Evolutionary conservation across 1,284 basidiomycete genomes (phyloP).

Genomic region (Golubevia pallescens): DNA sequence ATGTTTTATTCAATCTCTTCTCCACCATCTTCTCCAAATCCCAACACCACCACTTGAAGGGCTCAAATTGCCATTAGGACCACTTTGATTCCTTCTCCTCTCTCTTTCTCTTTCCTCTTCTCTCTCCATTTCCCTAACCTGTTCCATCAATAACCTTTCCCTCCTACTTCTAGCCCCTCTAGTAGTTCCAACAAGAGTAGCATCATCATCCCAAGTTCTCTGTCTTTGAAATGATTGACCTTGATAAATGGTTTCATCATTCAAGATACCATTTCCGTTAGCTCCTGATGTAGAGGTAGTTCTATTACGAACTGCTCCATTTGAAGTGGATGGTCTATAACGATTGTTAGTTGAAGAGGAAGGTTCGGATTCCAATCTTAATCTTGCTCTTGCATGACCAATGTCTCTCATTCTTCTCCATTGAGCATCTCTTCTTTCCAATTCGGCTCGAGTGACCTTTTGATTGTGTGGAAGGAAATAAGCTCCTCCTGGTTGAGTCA

Average conservation of each 20-base stretch:
- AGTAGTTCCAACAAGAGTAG: slow-evolving; percentile 31
- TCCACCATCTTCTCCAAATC: too few relatives aligned
- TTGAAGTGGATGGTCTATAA: neutral
- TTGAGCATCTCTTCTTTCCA: slow-evolving; percentile 38
- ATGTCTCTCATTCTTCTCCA: slow-evolving; percentile 40
- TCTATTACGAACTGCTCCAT: neutral
- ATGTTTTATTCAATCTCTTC: too few relatives aligned
- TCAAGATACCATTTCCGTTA: neutral
- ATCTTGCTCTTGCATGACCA: slow-evolving; percentile 31
- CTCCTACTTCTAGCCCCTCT: neutral
- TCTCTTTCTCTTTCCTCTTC: neutral
- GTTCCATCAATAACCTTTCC: neutral
- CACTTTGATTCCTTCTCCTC: neutral
- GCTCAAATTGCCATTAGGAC: too few relatives aligned
- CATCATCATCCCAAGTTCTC: slow-evolving; percentile 28
- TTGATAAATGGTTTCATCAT: neutral
- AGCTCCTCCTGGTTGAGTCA: slow-evolving; percentile 36
- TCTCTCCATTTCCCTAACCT: neutral
- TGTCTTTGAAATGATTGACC: neutral
- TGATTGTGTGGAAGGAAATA: slow-evolving; percentile 38
- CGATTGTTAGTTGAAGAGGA: neutral
- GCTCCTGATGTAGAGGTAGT: too few relatives aligned
- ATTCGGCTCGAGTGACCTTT: slow-evolving; percentile 39
- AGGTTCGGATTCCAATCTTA: neutral
- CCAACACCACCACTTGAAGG: too few relatives aligned